phyloP scores from a whole-genome alignment of 1,139 yeast species.

The Blastobotrys capitulatus region DNA sequence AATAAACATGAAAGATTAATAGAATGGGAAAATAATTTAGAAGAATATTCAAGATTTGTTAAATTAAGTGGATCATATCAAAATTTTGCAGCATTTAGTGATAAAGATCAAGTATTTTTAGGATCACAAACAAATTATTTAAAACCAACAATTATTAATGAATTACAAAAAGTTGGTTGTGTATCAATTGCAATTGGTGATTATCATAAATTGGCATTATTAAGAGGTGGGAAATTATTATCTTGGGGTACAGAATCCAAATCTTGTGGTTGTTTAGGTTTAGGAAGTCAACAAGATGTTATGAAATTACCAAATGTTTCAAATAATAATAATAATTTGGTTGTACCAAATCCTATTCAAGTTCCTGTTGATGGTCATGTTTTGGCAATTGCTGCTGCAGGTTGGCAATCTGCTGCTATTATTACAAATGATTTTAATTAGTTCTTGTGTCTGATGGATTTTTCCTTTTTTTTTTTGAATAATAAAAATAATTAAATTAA shows the following conservation, averaged over 20 bases:
- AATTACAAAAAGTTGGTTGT: slow-evolving; percentile 48
- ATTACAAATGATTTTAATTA: slow-evolving; percentile 23
- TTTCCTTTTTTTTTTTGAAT: neutral
- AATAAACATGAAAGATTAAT: slow-evolving; percentile 5
- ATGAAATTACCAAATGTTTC: slow-evolving; percentile 26
- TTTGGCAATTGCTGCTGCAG: slow-evolving; percentile 60
- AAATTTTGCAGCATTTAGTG: slow-evolving; percentile 50
- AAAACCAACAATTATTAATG: slow-evolving; percentile 35
- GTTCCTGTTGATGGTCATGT: slow-evolving; percentile 41
- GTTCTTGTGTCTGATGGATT: neutral
- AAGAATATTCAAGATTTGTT: slow-evolving; percentile 12
- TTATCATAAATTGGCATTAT: slow-evolving; percentile 62
- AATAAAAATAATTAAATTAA: neutral
- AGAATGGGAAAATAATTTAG: slow-evolving; percentile 11
- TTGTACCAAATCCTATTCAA: slow-evolving; percentile 42
- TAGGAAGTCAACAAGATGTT: slow-evolving; percentile 43
- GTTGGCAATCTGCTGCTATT: slow-evolving; percentile 74
- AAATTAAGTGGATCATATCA: slow-evolving; percentile 47
- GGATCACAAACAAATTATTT: slow-evolving; percentile 31
- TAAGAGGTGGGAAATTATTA: slow-evolving; percentile 52
- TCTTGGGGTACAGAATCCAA: slow-evolving; percentile 68
- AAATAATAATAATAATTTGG: slow-evolving; percentile 36
- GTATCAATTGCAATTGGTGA: slow-evolving; percentile 66
- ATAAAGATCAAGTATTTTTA: slow-evolving; percentile 44
- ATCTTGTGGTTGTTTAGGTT: slow-evolving; percentile 65